These are phyloP conservation scores for Cryptococcus maquisensis DNA, from an alignment of 1,284 basidiomycete genomes.

Conservation along the genomic window DNA sequence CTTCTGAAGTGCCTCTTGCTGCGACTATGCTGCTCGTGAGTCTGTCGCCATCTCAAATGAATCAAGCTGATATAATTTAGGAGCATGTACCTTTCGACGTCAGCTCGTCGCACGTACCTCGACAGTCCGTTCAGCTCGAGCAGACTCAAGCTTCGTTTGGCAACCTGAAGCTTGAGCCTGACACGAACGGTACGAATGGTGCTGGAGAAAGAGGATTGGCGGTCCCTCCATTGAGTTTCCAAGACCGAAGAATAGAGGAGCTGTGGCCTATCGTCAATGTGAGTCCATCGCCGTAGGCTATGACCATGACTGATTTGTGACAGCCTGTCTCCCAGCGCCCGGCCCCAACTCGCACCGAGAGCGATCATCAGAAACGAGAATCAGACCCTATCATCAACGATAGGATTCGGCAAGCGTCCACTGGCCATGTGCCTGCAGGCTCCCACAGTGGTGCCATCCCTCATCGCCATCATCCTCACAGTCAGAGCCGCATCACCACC, in stretches of 20 bases:
- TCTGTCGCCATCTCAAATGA: not conserved
- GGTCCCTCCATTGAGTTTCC: conserved; percentile 16
- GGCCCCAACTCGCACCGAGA: conserved; percentile 59
- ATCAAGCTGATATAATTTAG: conserved; percentile 49
- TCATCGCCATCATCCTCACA: conserved; percentile 24
- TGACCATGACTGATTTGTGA: not conserved
- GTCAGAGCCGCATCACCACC: conserved; percentile 30
- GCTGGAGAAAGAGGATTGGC: too few relatives aligned
- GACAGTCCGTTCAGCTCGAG: too few relatives aligned
- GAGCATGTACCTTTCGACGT: conserved; percentile 95
- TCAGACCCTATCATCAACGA: conserved; percentile 83
- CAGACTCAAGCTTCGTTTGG: too few relatives aligned
- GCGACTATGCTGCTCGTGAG: conserved; percentile 78
- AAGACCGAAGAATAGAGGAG: conserved; percentile 23
- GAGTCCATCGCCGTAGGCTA: not conserved
- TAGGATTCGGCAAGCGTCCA: conserved; percentile 65
- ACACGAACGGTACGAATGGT: too few relatives aligned
- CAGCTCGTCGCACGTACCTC: too few relatives aligned
- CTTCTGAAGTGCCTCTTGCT: conserved; percentile 93
- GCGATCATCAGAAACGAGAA: conserved; percentile 74
- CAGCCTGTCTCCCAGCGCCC: conserved; percentile 1
- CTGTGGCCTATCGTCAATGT: conserved; percentile 23
- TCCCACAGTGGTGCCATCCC: not conserved
- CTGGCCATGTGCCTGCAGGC: conserved; percentile 2
- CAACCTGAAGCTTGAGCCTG: too few relatives aligned